These are phyloP conservation scores for Epichloe coenophiala DNA, from an alignment of 2,329 filamentous ascomycete genomes.

Conservation along the genomic window DNA sequence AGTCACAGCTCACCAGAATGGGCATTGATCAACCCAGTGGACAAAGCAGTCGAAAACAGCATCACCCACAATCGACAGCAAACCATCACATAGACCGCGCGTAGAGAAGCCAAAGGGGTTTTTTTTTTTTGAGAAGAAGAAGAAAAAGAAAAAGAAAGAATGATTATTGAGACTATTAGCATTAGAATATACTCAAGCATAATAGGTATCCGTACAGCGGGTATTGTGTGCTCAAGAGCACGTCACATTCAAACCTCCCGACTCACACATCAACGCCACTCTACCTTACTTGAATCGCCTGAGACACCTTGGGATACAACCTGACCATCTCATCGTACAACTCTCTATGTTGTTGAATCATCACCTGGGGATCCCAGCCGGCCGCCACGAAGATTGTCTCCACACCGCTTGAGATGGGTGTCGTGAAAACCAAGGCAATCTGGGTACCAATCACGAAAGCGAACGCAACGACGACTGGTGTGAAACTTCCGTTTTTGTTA, in stretches of 20 bases:
- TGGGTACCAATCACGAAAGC: slow-evolving; percentile 83
- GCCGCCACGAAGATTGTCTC: slow-evolving; percentile 82
- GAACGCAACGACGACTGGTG: slow-evolving; percentile 68
- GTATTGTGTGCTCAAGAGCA: background rate
- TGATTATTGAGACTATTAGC: background rate
- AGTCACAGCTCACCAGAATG: too few species aligned
- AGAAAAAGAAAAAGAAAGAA: background rate
- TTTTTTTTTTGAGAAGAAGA: background rate
- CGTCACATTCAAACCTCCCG: background rate
- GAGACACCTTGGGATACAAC: slow-evolving; percentile 74
- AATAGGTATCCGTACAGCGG: background rate
- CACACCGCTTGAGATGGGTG: slow-evolving; percentile 75
- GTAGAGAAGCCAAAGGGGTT: too few species aligned
- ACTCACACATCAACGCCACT: background rate
- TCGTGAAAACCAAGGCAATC: slow-evolving; percentile 80
- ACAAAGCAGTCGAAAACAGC: too few species aligned
- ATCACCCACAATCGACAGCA: too few species aligned
- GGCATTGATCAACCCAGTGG: too few species aligned
- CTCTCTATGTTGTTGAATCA: slow-evolving; percentile 75
- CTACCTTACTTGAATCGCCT: slow-evolving; percentile 42
- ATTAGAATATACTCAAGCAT: background rate
- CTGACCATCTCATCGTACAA: slow-evolving; percentile 66
- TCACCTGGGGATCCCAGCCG: slow-evolving; percentile 55
- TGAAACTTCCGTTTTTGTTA: slow-evolving; percentile 55
- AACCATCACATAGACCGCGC: too few species aligned